Evolutionary conservation across 169 alveolate genomes (phyloP).

Genomic region (Plasmodium yoelii): DNA sequence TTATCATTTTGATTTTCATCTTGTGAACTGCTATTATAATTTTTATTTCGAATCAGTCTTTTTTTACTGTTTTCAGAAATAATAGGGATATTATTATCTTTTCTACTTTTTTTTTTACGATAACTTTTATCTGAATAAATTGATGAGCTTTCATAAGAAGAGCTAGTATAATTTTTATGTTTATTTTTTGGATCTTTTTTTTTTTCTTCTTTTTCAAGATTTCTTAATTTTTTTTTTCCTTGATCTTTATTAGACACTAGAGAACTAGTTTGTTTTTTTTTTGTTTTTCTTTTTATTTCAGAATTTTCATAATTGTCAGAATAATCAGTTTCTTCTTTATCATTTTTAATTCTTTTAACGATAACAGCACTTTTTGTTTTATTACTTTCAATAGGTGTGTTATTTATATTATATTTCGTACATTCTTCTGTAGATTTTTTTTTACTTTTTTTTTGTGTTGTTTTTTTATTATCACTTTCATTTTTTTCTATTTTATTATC

Average conservation of each 20-base stretch:
- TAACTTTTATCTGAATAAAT: neutral
- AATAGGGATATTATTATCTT: neutral
- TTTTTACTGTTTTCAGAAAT: neutral
- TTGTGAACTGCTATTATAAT: neutral
- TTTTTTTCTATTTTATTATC: conserved; percentile 7
- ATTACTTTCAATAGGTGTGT: too few relatives aligned
- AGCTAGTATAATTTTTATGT: neutral
- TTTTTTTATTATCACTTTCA: neutral
- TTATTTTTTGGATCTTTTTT: neutral
- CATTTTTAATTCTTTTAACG: too few relatives aligned
- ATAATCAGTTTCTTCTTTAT: too few relatives aligned
- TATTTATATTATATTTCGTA: too few relatives aligned
- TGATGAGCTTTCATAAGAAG: neutral
- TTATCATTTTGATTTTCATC: neutral
- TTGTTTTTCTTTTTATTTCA: too few relatives aligned
- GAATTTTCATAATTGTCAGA: too few relatives aligned
- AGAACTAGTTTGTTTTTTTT: too few relatives aligned
- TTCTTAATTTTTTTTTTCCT: neutral
- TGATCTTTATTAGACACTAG: neutral
- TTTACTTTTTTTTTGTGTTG: too few relatives aligned
- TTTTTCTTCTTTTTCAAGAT: neutral
- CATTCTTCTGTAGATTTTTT: too few relatives aligned
- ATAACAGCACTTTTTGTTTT: too few relatives aligned
- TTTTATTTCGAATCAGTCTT: neutral
- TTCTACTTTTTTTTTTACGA: conserved; percentile 15